Conservation (phyloP, 352 stramenopile species). For the Phytophthora ramorum region DNA sequence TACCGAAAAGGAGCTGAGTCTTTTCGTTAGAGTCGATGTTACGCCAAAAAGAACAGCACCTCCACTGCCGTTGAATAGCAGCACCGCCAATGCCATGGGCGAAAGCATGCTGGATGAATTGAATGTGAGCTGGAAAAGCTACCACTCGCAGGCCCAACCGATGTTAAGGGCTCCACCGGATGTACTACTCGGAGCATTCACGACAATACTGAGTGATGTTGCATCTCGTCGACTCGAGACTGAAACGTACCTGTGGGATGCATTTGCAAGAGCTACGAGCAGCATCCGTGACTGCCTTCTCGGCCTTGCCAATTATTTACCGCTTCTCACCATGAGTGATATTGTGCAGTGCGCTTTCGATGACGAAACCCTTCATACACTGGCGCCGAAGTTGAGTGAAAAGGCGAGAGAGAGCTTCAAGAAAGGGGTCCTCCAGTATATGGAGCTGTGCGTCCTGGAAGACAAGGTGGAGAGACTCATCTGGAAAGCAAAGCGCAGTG, state of each 20-base stretch:
- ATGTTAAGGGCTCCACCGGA: slow-evolving; percentile 6
- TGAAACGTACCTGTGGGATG: slow-evolving; percentile 25
- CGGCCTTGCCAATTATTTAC: slow-evolving; percentile 27
- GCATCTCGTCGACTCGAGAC: slow-evolving; percentile 13
- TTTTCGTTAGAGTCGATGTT: slow-evolving; percentile 18
- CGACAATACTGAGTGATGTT: slow-evolving; percentile 28
- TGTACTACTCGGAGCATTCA: slow-evolving; percentile 14
- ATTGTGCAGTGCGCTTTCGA: slow-evolving; percentile 52
- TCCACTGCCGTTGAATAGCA: slow-evolving; percentile 30
- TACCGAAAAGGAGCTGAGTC: slow-evolving; percentile 18
- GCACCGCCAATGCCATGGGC: slow-evolving; percentile 37
- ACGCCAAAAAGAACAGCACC: slow-evolving; percentile 1
- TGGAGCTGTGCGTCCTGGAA: slow-evolving; percentile 81
- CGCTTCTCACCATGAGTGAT: slow-evolving; percentile 39
- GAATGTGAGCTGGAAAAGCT: slow-evolving; percentile 46
- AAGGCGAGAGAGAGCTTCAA: slow-evolving; percentile 29
- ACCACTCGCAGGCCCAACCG: slow-evolving; percentile 30
- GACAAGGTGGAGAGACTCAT: slow-evolving; percentile 69
- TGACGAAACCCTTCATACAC: slow-evolving; percentile 32
- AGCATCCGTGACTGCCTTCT: slow-evolving; percentile 30
- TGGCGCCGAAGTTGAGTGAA: slow-evolving; percentile 36
- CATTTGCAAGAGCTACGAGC: slow-evolving; percentile 6
- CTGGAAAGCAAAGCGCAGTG: slow-evolving; percentile 6
- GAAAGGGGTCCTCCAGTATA: slow-evolving; percentile 27
- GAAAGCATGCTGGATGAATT: slow-evolving; percentile 49